Evolutionary conservation across 371 early-diverging fungal genomes (phyloP), one percentile per base, ranked within the genome.

Genomic region (Lichtheimia corymbifera): DNA sequence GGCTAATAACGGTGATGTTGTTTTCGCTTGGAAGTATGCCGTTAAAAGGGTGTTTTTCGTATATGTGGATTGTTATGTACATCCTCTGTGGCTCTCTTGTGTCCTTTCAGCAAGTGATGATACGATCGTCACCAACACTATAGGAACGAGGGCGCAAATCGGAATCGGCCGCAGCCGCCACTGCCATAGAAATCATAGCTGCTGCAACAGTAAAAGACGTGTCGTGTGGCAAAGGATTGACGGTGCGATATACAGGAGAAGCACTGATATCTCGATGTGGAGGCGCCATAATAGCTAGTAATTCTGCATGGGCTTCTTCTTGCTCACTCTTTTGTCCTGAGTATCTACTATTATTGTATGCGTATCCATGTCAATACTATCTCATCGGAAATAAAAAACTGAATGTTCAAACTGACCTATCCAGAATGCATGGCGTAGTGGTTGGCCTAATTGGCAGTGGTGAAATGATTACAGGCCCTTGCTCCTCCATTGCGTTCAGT

Each of bases 111-210:
- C 57, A 56, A 25, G 42, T 42, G 14, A 45, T 20, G 43, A 22
- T 56, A 18, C 57, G 57, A 45, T 56, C 57, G 22, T 56, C 57
- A 22, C 57, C 57, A 44, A 56, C 57, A 45, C 57, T 56, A 20
- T 56, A 56, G 20, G 57, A 56, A 20, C 57, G 57, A 14, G 57
- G 42, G 40, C 57, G 47, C 47, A 47, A 22, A 18, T 55, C 42
- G 5, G 14, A n/a, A 24, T 35, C 43, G 28, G 57, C 45, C 4
- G 57, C 57, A 40, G 42, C 42, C 20, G 57, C 57, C 25, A 41
- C 42, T 28, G 40, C 42, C 15, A 56, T 42, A 45, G 57, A 41
- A 45, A 56, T 35, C 17, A 56, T 41, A 5, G 57, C 57, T 12
- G 57, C 57, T 20, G 57, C 57, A 45, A 42, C 57, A 22, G 42